Percentiles rank a stretch among this genome's conserved stretches.
Evolutionary conservation across 768 basidiomycete species (phyloP).

Genomic region (Fibroporia radiculosa): DNA sequence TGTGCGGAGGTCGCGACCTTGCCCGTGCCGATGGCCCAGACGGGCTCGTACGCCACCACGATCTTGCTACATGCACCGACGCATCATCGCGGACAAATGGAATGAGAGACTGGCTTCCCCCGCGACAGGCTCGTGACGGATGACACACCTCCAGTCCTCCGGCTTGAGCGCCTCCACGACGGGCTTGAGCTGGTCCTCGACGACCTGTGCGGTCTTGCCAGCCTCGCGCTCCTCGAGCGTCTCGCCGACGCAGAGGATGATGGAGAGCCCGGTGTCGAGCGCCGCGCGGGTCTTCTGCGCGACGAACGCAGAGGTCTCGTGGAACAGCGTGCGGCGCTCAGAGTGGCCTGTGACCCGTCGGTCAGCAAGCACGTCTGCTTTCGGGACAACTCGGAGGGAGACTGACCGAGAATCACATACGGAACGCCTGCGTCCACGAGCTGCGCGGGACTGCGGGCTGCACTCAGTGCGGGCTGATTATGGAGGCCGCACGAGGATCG

Average conservation of each 20-base stretch:
- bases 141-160: slow-evolving; percentile 72
- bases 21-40: slow-evolving; percentile 99
- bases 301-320: slow-evolving; percentile 76
- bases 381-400: not conserved
- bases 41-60: slow-evolving; percentile 94
- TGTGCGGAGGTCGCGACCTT: slow-evolving; percentile 89
- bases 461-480: not conserved
- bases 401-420: slow-evolving; percentile 83
- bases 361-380: not conserved
- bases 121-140: too few relatives aligned
- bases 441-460: slow-evolving; percentile 56
- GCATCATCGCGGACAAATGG: not conserved
- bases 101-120: not conserved
- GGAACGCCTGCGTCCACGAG: slow-evolving; percentile 81
- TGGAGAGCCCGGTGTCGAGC: slow-evolving; percentile 63
- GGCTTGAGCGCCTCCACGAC: slow-evolving; percentile 56
- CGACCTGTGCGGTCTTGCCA: slow-evolving; percentile 68
- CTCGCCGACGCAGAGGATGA: slow-evolving; percentile 97
- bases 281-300: slow-evolving; percentile 85
- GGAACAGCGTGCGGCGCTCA: slow-evolving; percentile 89
- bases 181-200: slow-evolving; percentile 74
- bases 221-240: slow-evolving; percentile 83
- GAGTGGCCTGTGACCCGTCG: slow-evolving; percentile 94
- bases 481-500: slow-evolving; percentile 9
- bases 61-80: slow-evolving; percentile 49